phyloP scores from a whole-genome alignment of 208 protist genomes.

The Leishmania tropica region DNA sequence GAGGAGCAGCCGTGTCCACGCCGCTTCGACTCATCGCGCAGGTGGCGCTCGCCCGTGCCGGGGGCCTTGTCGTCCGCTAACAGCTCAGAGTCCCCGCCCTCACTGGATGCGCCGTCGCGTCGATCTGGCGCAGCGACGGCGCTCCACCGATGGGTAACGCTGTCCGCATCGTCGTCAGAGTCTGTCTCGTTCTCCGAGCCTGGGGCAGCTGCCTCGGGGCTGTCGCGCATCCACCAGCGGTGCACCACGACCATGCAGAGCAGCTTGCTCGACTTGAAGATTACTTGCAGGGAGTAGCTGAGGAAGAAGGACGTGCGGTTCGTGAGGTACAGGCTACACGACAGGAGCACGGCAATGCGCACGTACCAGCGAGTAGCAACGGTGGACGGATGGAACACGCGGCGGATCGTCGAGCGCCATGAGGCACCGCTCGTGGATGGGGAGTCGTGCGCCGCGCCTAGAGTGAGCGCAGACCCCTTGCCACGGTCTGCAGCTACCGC shows the following conservation, averaged over 20 bases:
- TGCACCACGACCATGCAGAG: slow-evolving; percentile 51
- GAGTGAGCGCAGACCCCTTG: not conserved
- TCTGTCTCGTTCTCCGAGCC: not conserved
- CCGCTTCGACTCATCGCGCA: not conserved
- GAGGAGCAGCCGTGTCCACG: not conserved
- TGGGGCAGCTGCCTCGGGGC: not conserved
- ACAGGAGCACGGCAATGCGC: slow-evolving; percentile 46
- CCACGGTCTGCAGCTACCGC: not conserved
- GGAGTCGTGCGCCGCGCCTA: not conserved
- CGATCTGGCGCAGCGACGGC: not conserved
- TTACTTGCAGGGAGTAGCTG: slow-evolving; percentile 57
- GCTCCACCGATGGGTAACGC: not conserved
- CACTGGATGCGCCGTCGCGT: not conserved
- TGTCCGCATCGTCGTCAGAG: not conserved
- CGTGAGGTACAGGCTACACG: slow-evolving; percentile 48
- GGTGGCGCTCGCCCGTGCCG: not conserved
- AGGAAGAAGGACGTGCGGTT: slow-evolving; percentile 51
- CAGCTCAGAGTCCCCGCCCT: not conserved
- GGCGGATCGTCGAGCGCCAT: not conserved
- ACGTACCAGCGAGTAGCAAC: slow-evolving; percentile 49
- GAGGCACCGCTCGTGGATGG: not conserved
- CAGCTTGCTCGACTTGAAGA: slow-evolving; percentile 74
- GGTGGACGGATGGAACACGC: slow-evolving; percentile 22
- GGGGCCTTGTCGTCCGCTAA: not conserved
- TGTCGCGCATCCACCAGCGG: slow-evolving; percentile 11